Evolutionary conservation across 176 grass and related monocot genomes (phyloP).

Genomic region (Pharus latifolius): DNA sequence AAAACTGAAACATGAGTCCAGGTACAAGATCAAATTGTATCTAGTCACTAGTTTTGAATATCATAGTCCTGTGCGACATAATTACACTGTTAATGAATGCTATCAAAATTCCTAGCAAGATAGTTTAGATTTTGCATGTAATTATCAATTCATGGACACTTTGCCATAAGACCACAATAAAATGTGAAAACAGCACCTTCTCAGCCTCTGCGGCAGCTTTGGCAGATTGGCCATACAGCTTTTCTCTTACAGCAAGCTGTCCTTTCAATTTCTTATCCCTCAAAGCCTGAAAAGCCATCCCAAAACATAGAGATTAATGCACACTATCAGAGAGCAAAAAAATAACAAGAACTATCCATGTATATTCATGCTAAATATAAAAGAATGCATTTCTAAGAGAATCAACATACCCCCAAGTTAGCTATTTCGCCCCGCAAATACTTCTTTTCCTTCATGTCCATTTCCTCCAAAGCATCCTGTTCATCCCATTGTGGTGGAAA

Average conservation of each 20-base stretch:
- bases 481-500: not conserved
- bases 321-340: not conserved
- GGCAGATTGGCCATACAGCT: constrained; percentile 58
- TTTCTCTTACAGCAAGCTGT: constrained; percentile 60
- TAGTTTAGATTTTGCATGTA: not conserved
- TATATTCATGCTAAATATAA: not conserved
- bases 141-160: not conserved
- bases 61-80: not conserved
- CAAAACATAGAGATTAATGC: constrained; percentile 8
- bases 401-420: constrained; percentile 43
- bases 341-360: not conserved
- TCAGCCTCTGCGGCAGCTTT: constrained; percentile 72
- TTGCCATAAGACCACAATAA: not conserved
- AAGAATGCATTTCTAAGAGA: not conserved
- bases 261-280: constrained; percentile 77
- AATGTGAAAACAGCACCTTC: constrained; percentile 27
- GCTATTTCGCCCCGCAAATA: constrained; percentile 59
- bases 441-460: constrained; percentile 57
- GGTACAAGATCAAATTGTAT: not conserved
- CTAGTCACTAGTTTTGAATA: not conserved
- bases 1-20: not conserved
- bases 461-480: constrained; percentile 35
- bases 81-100: not conserved
- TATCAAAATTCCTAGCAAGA: not conserved
- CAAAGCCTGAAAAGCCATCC: constrained; percentile 30